Percentiles rank a stretch among this genome's conserved stretches.
phyloP scores from a whole-genome alignment of 225 moss, liverwort and hornwort genomes.

The Ulota crispa region DNA sequence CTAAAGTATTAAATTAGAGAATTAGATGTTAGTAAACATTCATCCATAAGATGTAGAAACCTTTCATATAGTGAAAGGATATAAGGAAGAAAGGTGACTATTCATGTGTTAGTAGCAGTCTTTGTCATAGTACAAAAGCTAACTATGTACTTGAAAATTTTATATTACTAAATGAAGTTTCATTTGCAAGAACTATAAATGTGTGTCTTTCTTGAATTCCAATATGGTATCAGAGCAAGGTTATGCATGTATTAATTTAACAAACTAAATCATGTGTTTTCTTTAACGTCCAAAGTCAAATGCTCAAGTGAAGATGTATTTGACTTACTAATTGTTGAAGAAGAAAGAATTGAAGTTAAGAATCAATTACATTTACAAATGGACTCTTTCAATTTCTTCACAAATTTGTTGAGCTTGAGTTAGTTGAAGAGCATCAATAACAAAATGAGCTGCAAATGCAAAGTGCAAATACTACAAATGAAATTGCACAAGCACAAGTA shows the following conservation, averaged over 20 bases:
- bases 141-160: background rate
- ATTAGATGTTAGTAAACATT: background rate
- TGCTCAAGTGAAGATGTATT: background rate
- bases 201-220: background rate
- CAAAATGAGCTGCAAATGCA: too few species aligned
- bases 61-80: background rate
- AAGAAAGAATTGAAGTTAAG: too few species aligned
- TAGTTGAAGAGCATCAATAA: too few species aligned
- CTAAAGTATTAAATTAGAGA: background rate
- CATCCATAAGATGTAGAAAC: background rate
- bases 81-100: background rate
- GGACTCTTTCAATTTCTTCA: too few species aligned
- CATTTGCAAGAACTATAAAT: background rate
- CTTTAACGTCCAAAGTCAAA: background rate
- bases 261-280: background rate
- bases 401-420: too few species aligned
- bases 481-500: too few species aligned
- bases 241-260: background rate
- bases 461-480: too few species aligned
- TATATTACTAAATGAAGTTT: background rate
- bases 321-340: background rate
- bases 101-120: background rate
- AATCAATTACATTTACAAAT: too few species aligned
- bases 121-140: background rate
- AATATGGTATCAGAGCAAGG: background rate